Conservation (phyloP, 345 rosid species). For the Litchi chinensis region DNA sequence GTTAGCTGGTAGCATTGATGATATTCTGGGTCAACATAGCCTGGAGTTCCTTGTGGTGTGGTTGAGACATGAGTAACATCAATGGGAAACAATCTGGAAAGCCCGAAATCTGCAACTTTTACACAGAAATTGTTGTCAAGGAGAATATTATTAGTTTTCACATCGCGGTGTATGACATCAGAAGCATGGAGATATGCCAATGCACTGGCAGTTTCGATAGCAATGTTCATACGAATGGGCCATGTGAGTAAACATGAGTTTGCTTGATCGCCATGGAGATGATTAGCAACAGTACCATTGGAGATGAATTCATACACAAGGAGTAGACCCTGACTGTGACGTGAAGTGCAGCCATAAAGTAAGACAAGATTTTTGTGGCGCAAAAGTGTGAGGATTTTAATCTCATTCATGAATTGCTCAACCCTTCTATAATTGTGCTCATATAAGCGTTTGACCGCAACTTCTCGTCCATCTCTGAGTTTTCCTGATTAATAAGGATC, state of each 20-base stretch:
- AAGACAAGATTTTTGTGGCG: conserved; percentile 63
- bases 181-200: conserved; percentile 63
- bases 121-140: conserved; percentile 53
- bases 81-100: conserved; percentile 49
- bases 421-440: conserved; percentile 48
- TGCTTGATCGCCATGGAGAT: conserved; percentile 48
- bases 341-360: conserved; percentile 67
- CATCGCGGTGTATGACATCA: conserved; percentile 58
- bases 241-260: conserved; percentile 38
- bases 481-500: conserved; percentile 39
- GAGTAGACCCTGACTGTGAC: conserved; percentile 53
- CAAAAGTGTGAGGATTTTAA: conserved; percentile 54
- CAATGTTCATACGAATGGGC: conserved; percentile 57
- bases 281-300: conserved; percentile 65
- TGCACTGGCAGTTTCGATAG: conserved; percentile 60
- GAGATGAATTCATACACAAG: conserved; percentile 64
- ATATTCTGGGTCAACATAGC: conserved; percentile 68
- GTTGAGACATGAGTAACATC: conserved; percentile 70
- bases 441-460: conserved; percentile 62
- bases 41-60: conserved; percentile 71
- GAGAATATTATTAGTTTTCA: conserved; percentile 66
- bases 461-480: conserved; percentile 64
- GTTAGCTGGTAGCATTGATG: conserved; percentile 59
- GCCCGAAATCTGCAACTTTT: conserved; percentile 69
- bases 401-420: conserved; percentile 61